Evolutionary conservation across 345 rosid species (phyloP).

Genomic region (Citropsis articulata): DNA sequence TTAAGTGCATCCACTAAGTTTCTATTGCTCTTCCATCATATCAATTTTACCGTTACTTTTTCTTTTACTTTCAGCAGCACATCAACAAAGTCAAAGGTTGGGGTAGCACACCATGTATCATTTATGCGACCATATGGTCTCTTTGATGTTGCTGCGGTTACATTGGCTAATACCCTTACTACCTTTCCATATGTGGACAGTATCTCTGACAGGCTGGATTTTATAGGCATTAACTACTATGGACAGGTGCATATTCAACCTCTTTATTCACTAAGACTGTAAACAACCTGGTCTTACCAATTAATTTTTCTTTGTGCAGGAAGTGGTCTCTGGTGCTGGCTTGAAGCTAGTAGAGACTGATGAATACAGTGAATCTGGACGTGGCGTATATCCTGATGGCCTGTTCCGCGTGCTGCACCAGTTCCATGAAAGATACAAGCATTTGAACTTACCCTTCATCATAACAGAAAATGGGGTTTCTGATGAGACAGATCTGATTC

Average conservation of each 20-base stretch:
- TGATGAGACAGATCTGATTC: slow-evolving; percentile 85
- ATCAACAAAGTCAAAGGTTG: slow-evolving; percentile 46
- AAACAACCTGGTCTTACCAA: neutral
- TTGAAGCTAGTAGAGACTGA: slow-evolving; percentile 85
- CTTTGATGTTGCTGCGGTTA: slow-evolving; percentile 79
- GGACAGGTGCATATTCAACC: slow-evolving; percentile 60
- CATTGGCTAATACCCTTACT: slow-evolving; percentile 71
- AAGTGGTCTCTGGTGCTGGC: slow-evolving; percentile 77
- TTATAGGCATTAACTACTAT: slow-evolving; percentile 89
- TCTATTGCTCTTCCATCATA: neutral
- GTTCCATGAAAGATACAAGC: slow-evolving; percentile 84
- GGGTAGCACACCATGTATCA: slow-evolving; percentile 91
- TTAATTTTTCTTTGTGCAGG: slow-evolving; percentile 45
- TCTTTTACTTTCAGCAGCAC: slow-evolving; percentile 22
- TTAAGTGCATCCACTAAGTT: neutral
- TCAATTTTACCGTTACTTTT: neutral
- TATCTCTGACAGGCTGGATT: slow-evolving; percentile 71
- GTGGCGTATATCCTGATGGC: slow-evolving; percentile 97
- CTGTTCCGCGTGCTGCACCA: slow-evolving; percentile 64
- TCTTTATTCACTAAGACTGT: slow-evolving; percentile 1
- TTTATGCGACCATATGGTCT: slow-evolving; percentile 89
- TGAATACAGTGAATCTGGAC: slow-evolving; percentile 98
- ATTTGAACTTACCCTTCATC: slow-evolving; percentile 75
- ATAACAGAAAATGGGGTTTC: slow-evolving; percentile 85
- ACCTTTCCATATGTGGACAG: slow-evolving; percentile 74